Evolutionary conservation across 2,329 filamentous ascomycete genomes (phyloP).

Genomic region (Fusarium sp.): DNA sequence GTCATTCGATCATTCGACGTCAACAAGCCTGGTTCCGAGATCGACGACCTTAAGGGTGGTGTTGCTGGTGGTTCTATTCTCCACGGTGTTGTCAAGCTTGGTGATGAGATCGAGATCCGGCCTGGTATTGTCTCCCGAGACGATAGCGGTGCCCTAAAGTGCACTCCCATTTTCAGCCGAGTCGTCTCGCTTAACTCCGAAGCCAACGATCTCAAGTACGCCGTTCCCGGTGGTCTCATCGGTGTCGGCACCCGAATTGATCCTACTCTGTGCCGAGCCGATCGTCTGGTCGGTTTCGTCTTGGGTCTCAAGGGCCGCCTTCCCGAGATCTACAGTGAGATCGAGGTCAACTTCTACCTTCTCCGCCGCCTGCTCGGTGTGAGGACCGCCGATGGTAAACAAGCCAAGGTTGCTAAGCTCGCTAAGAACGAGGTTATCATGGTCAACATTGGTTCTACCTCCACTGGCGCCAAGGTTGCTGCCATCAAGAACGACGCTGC

Average conservation of each 20-base stretch:
- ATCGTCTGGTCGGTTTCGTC: slow-evolving; percentile 98
- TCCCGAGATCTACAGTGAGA: slow-evolving; percentile 96
- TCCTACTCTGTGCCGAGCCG: slow-evolving; percentile 96
- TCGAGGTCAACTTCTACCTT: slow-evolving; percentile 99
- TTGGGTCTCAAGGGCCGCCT: slow-evolving; percentile 93
- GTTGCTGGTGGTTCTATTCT: slow-evolving; percentile 97
- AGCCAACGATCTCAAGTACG: slow-evolving; percentile 98
- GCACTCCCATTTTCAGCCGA: slow-evolving; percentile 95
- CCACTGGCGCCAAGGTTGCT: slow-evolving; percentile 95
- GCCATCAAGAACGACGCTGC: slow-evolving; percentile 98
- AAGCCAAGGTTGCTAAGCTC: slow-evolving; percentile 98
- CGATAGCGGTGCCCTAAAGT: slow-evolving; percentile 91
- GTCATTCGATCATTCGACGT: slow-evolving; percentile 99
- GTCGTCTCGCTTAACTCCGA: slow-evolving; percentile 97
- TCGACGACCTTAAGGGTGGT: slow-evolving; percentile 97
- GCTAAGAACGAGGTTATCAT: slow-evolving; percentile 99
- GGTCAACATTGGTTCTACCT: slow-evolving; percentile 99
- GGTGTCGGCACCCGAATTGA: slow-evolving; percentile 98
- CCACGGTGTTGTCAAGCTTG: slow-evolving; percentile 95
- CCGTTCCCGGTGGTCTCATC: slow-evolving; percentile 95
- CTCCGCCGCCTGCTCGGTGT: slow-evolving; percentile 94
- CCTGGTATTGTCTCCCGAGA: slow-evolving; percentile 98
- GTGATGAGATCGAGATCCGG: slow-evolving; percentile 97
- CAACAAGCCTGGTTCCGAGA: slow-evolving; percentile 99
- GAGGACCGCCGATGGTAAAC: slow-evolving; percentile 97